Evolutionary conservation across 2,329 filamentous ascomycete genomes (phyloP), one percentile per base, ranked within the genome.

Genomic region (Chrysoporthe deuterocubensis): DNA sequence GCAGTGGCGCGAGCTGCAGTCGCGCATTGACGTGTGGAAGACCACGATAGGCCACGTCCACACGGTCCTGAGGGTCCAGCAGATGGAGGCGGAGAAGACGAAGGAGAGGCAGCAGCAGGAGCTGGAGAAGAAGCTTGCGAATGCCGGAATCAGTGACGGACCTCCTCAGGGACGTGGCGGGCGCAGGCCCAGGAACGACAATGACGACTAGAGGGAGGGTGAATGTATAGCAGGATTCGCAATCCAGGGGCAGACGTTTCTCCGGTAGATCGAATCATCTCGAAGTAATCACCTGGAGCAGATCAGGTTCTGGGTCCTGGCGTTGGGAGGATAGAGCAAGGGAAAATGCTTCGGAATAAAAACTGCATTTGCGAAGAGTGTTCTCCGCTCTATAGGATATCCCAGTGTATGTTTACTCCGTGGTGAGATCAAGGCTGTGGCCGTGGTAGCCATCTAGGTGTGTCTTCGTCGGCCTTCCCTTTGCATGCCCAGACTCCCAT

Each of bases 1-100:
- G 86, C 96, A 99, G 84, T 99, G 96, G 94, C 89, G 92, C 74
- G 95, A 99, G 84, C 91, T 99, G 65, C 92, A 93, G 70, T 93
- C 92, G 71, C 88, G 95, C 71, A 84, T 99, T 75, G 94, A 97
- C 81, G 92, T 94, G 79, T 98, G 95, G 95, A 90, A 92, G 79
- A 86, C 88, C 74, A 95, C 92, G 74, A 84, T 98, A 75, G 87
- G 89, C 76, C 89, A 88, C 73, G 94, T 99, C 21, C 83, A 96
- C 73, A 83, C 85, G 66, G 92, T 96, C 58, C 87, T 98, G 72
- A 88, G 90, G 76, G 84, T 88, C 77, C 93, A 97, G 84, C 91
- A 96, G 84, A 85, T 90, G 81, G 90, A 92, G 75, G 94, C 91
- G 73, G 86, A 91, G 79, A 90, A 89, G 82, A 93, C 96, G 83